Conservation (phyloP, 768 basidiomycete species). For the Suillus sp. region DNA sequence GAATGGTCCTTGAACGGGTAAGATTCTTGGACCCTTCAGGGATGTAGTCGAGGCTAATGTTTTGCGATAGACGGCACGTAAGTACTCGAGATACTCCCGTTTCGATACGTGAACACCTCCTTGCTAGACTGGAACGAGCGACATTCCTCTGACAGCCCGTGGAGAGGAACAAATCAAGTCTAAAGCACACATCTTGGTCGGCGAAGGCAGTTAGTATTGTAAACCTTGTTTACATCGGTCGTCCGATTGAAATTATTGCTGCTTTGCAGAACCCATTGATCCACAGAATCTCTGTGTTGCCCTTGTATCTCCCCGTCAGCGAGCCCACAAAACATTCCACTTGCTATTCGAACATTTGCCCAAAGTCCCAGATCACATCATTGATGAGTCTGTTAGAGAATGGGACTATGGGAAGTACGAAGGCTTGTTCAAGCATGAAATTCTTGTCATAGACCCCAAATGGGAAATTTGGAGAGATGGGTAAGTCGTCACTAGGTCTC, state of each 20-base stretch:
- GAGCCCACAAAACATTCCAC: constrained; percentile 86
- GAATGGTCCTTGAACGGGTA: constrained; percentile 92
- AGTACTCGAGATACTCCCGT: constrained; percentile 22
- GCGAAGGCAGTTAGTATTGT: constrained; percentile 66
- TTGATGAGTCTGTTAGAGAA: constrained; percentile 72
- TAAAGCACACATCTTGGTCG: constrained; percentile 68
- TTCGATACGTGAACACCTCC: constrained; percentile 11
- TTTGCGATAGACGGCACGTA: constrained; percentile 60
- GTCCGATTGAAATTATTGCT: neutral
- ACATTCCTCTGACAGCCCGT: constrained; percentile 81
- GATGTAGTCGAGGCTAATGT: constrained; percentile 12
- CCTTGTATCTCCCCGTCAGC: constrained; percentile 83
- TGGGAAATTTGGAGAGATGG: constrained; percentile 92
- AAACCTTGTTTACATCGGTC: neutral
- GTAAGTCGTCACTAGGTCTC: constrained; percentile 38
- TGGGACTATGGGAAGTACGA: constrained; percentile 96
- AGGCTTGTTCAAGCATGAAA: constrained; percentile 79
- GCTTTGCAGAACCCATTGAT: constrained; percentile 65
- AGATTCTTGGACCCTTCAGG: constrained; percentile 25
- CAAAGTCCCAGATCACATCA: constrained; percentile 49
- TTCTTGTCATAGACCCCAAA: constrained; percentile 53
- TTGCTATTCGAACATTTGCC: constrained; percentile 63
- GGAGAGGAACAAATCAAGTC: constrained; percentile 73
- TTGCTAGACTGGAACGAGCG: constrained; percentile 77
- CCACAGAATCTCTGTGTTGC: constrained; percentile 74